A percentile compares a stretch with the other conserved stretches of the same genome.
Conservation (phyloP, 805 yeast genomes). For the Kockiozyma suomiensis region DNA sequence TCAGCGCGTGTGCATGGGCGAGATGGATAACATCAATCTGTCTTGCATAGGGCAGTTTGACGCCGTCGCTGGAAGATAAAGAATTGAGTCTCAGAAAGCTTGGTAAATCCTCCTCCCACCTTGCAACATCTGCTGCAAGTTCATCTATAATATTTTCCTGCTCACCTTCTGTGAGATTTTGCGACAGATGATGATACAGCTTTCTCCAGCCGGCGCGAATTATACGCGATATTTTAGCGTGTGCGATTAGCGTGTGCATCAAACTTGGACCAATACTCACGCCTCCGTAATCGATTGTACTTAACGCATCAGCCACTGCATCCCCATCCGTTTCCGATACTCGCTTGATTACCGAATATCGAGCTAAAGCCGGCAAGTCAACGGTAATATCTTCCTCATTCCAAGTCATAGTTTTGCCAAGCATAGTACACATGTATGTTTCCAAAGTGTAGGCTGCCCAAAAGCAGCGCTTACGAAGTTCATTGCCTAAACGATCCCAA, state of each 20-base stretch:
- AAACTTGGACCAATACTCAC: conserved; percentile 13
- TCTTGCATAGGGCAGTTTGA: conserved; percentile 22
- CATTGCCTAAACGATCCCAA: conserved; percentile 10
- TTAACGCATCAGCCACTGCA: conserved; percentile 20
- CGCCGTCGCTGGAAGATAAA: background rate
- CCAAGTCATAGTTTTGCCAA: conserved; percentile 30
- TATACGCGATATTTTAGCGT: conserved; percentile 24
- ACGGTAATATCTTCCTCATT: conserved; percentile 29
- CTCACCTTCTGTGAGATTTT: background rate
- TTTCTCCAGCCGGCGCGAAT: conserved; percentile 15
- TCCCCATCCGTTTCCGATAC: conserved; percentile 13
- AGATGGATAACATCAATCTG: conserved; percentile 23
- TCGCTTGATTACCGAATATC: conserved; percentile 1
- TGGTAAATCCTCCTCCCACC: conserved; percentile 23
- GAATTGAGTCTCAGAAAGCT: conserved; percentile 8
- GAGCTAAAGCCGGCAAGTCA: conserved; percentile 16
- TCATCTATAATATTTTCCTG: conserved; percentile 25
- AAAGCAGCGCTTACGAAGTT: conserved; percentile 24
- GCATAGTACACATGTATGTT: conserved; percentile 30
- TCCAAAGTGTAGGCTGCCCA: conserved; percentile 30
- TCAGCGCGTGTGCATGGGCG: conserved; percentile 29
- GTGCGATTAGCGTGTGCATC: conserved; percentile 25
- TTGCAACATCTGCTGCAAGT: conserved; percentile 10
- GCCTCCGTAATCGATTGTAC: conserved; percentile 11
- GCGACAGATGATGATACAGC: conserved; percentile 5